Evolutionary conservation across 176 grass and related monocot genomes (phyloP), one percentile per base, ranked within the genome.

Genomic region (Zea luxurians): DNA sequence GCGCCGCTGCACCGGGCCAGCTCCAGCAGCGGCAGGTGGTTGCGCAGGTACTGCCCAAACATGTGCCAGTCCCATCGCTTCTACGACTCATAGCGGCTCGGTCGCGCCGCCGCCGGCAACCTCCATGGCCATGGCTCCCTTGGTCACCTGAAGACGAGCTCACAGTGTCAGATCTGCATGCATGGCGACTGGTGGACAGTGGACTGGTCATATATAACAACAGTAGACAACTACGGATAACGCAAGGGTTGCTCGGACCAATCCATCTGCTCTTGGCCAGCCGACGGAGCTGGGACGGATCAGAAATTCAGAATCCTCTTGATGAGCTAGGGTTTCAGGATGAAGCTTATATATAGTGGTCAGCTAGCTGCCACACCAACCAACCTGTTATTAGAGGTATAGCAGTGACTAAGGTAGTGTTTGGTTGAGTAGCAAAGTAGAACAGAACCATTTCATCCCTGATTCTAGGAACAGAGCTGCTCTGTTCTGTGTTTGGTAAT

Each of bases 61-160:
- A 87, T 92, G 67, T 92, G 87, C 90, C 90, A 92, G 90, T 92
- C 90, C 0, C 90, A 84, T 8, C 90, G 90, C 81, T 92, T 92
- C 90, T 92, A 87, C 47, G 90, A 92, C 80, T 89, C 90, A 80
- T 92, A 92, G 48, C 90, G 64, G 86, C 90, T 92, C 48, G 87
- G 84, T 35, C 77, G 74, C 11, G 66, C 36, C 71, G 43, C 36
- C n/a, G 15, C 20, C 64, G 10, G 40, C 8, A 15, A 84, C 37
- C 5, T 78, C n/a, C n/a, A n/a, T n/a, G n/a, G n/a, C 80, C 58
- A 65, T 77, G 49, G 36, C 16, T 36, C 41, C 16, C 5, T 12
- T 3, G 53, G 57, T 59, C 8, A 10, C 18, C 3, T 4, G 47
- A n/a, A n/a, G n/a, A 2, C 45, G 20, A 59, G 0, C 66, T 72